Evolutionary conservation across 2,329 filamentous ascomycete genomes (phyloP).

Genomic region (Fusarium duplospermum): DNA sequence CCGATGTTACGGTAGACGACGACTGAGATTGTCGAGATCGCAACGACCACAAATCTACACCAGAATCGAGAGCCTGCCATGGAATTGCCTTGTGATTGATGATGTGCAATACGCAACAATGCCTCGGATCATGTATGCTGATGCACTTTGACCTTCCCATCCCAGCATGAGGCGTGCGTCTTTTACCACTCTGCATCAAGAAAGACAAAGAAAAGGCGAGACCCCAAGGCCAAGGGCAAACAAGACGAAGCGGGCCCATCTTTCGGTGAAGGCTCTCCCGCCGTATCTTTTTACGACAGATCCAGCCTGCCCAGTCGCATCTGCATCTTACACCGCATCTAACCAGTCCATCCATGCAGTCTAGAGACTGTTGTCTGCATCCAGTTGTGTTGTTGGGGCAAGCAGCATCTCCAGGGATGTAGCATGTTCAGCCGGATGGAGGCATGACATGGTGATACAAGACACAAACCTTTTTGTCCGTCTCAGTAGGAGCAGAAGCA

Average conservation of each 20-base stretch:
- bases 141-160: not conserved
- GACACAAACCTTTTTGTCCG: not conserved
- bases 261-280: slow-evolving; percentile 21
- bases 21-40: not conserved
- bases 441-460: slow-evolving; percentile 15
- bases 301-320: slow-evolving; percentile 30
- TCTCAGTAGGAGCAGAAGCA: not conserved
- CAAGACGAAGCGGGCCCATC: slow-evolving; percentile 14
- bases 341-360: not conserved
- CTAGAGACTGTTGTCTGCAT: not conserved
- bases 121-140: not conserved
- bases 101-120: not conserved
- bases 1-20: slow-evolving; percentile 20
- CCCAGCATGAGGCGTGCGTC: not conserved
- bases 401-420: slow-evolving; percentile 9
- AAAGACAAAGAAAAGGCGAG: not conserved
- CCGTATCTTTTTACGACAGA: slow-evolving; percentile 23
- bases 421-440: slow-evolving; percentile 10
- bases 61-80: slow-evolving; percentile 1
- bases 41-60: not conserved
- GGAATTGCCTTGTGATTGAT: not conserved
- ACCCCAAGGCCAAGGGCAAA: not conserved
- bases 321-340: slow-evolving; percentile 28
- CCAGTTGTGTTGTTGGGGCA: slow-evolving; percentile 10
- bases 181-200: not conserved